Evolutionary conservation across 257 asterid genomes (phyloP), one percentile per base, ranked within the genome.

Genomic region (Rauvolfia tetraphylla): DNA sequence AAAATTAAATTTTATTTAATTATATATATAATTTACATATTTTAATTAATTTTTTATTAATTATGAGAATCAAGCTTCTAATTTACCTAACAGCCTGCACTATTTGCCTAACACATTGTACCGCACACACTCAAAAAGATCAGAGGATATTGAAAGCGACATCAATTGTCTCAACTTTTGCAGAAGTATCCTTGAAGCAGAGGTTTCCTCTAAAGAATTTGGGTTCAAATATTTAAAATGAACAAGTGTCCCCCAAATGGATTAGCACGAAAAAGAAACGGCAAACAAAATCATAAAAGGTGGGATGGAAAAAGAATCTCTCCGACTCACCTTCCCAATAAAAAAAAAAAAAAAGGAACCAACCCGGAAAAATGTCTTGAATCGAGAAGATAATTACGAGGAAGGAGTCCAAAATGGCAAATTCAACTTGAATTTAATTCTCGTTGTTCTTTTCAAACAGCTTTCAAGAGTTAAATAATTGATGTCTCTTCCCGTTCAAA

Each of bases 181-280:
- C 41, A 62, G 79, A 62, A 75, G 72, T 29, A 63, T 48, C 79
- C 79, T 46, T 65, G 25, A 65, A 65, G 65, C 66, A 22, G 42
- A 14, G 54, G 53, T 56, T 56, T 12, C 13, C 46, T 10, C 22
- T 53, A 31, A 53, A 36, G 38, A 33, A 46, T 46, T 48, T 15
- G 23, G 12, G 3, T 70, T 25, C n/a, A 46, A 41, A 23, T 23
- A 9, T 68, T 7, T n/a, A 42, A 7, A 69, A 69, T 8, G 46
- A 41, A 41, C 46, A 41, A 3, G 58, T 69, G 74, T 44, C 74
- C 1, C 75, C 38, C 14, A 65, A 39, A 68, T 41, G 18, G 18
- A 42, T 25, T 69, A 10, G 15, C 74, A 42, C 17, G 23, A 6
- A 14, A n/a, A 14, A 53, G 9, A 20, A 53, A 12, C 20, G 0